Evolutionary conservation across 345 rosid genomes (phyloP).

Genomic region (Trapa bicornis): DNA sequence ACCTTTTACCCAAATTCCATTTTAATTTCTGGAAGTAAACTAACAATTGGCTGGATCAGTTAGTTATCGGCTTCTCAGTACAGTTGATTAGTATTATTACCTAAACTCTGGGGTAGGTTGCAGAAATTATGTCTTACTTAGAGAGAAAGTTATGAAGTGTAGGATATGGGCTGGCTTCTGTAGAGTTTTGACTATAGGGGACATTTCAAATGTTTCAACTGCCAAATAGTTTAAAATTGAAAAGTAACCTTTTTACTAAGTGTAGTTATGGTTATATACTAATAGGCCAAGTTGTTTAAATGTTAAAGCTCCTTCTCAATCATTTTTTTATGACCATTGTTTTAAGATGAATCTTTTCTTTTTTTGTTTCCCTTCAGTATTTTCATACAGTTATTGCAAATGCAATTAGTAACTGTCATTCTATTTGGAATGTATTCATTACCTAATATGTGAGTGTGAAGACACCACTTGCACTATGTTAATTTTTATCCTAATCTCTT

Average conservation of each 20-base stretch:
- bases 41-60: not conserved
- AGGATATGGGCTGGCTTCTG: too few relatives aligned
- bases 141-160: too few relatives aligned
- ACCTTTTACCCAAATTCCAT: not conserved
- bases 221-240: not conserved
- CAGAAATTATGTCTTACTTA: too few relatives aligned
- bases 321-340: not conserved
- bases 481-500: not conserved
- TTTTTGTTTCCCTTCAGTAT: not conserved
- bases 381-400: not conserved
- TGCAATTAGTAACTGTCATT: not conserved
- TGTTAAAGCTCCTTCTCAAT: not conserved
- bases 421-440: not conserved
- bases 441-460: too few relatives aligned
- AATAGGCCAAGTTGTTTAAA: not conserved
- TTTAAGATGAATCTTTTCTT: not conserved
- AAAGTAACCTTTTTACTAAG: not conserved
- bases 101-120: not conserved
- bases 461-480: not conserved
- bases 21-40: not conserved
- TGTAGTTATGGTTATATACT: not conserved
- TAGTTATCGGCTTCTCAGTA: not conserved
- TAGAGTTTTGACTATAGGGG: not conserved
- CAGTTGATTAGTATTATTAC: not conserved
- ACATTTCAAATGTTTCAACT: not conserved